These are phyloP conservation scores for Daldinia concentrica DNA, from an alignment of 495 filamentous ascomycete species.

Conservation along the genomic window DNA sequence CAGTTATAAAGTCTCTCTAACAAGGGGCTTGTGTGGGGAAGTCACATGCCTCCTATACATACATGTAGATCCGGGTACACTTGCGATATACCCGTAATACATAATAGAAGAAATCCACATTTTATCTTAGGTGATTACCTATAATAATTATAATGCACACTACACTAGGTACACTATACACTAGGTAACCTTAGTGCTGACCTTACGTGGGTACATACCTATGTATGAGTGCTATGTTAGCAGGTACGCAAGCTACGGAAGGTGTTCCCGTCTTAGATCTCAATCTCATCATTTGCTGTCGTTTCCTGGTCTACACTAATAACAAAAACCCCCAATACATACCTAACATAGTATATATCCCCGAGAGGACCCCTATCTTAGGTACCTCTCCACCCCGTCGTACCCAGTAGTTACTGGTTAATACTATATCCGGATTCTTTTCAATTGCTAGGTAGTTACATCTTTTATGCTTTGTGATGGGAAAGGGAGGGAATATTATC, in stretches of 20 bases:
- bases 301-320: not conserved
- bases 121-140: not conserved
- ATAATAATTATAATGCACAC: not conserved
- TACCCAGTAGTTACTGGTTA: not conserved
- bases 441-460: not conserved
- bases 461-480: not conserved
- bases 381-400: not conserved
- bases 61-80: not conserved
- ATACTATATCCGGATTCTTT: not conserved
- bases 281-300: not conserved
- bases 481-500: not conserved
- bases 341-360: too few relatives aligned
- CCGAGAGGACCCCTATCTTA: not conserved
- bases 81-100: conserved; percentile 3
- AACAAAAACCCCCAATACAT: not conserved
- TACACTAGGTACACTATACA: too few relatives aligned
- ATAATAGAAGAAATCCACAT: not conserved
- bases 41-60: not conserved
- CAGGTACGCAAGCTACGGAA: not conserved
- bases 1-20: conserved; percentile 1
- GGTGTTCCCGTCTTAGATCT: not conserved
- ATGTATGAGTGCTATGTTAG: not conserved
- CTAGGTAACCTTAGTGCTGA: too few relatives aligned
- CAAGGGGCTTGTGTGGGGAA: conserved; percentile 9
- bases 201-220: not conserved